Base-by-base conservation (phyloP, 2,329 filamentous ascomycete species). In the Sarocladium brachiariae region DNA sequence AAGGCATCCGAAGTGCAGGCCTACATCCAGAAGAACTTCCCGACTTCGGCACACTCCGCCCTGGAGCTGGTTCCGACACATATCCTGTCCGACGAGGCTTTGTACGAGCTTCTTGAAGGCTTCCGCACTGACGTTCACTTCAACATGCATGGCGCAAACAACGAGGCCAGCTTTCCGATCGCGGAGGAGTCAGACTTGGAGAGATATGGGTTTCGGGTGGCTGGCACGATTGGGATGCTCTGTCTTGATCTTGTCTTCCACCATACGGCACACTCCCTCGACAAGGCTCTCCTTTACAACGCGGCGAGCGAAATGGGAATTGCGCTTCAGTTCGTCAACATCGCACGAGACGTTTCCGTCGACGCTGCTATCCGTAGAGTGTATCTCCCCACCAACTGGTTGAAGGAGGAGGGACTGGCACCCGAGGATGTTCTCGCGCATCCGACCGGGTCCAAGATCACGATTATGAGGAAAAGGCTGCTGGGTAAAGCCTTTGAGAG, bases 251-350 rank as follows among this genome's bases (percentile, higher is more conserved):
- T 89, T 2, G 83, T 85, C 11, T 81, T 86, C 56, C 68, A 77
- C 53, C 79, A 87, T 58, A 73, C 66, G 57, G 30, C 69, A 45
- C 54, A 63, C 53, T 24, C 55, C n/a, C 50, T 37, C 3, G 43
- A 50, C 23, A 50, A 53, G 39, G 61, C 69, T 13, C 59, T 67
- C 2, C 70, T 87, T 5, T 68, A 83, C 13, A 59, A 68, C 14
- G 77, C 82, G 1, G 83, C 83, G 1, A 71, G 73, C 18, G 70
- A 74, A 24, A 89, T 89, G 85, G 86, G 86, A 0, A 75, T 85
- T 30, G 85, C 86, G 1, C 68, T 89, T n/a, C 86, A 90, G 59
- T 88, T 85, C 57, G 79, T 87, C 58, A 90, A 89, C 59, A 88
- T 90, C 54, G 82, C 84, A 2, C 80, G 86, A 19, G 86, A 90